Percentiles rank a stretch among this genome's conserved stretches.
Evolutionary conservation across 2,329 filamentous ascomycete genomes (phyloP).

Genomic region (Stachybotrys chlorohalonatus): DNA sequence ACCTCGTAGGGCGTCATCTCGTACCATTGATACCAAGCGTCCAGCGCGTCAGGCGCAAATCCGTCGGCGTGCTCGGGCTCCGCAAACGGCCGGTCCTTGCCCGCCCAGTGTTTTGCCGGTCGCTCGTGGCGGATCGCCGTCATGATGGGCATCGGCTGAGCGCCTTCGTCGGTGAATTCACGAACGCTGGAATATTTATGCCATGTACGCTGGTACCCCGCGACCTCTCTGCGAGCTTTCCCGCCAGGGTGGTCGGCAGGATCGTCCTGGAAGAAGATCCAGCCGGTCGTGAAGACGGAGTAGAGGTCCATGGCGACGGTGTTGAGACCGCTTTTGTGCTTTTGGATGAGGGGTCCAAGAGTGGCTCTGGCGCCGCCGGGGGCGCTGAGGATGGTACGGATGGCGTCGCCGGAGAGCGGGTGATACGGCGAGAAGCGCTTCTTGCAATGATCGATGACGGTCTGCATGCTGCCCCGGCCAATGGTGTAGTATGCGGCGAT

Average conservation of each 20-base stretch:
- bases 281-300: constrained; percentile 3
- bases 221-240: not conserved
- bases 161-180: constrained; percentile 2
- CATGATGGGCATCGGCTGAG: constrained; percentile 4
- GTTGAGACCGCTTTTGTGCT: constrained; percentile 1
- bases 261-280: constrained; percentile 5
- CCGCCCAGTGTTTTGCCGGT: constrained; percentile 1
- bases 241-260: not conserved
- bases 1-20: constrained; percentile 6
- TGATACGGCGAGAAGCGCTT: constrained; percentile 3
- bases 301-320: constrained; percentile 5
- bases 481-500: constrained; percentile 3
- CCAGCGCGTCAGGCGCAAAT: constrained; percentile 1
- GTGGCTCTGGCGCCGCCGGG: constrained; percentile 3
- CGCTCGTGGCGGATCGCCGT: constrained; percentile 5
- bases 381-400: constrained; percentile 4
- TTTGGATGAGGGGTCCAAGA: constrained; percentile 4
- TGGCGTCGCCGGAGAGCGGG: constrained; percentile 4
- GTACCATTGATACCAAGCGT: constrained; percentile 6
- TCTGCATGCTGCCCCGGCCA: constrained; percentile 2
- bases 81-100: constrained; percentile 1
- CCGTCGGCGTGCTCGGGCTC: constrained; percentile 2
- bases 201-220: constrained; percentile 4
- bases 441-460: constrained; percentile 5
- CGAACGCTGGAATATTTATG: constrained; percentile 2